Evolutionary conservation across 768 basidiomycete genomes (phyloP), one percentile per base, ranked within the genome.

Genomic region (Russula emetica): DNA sequence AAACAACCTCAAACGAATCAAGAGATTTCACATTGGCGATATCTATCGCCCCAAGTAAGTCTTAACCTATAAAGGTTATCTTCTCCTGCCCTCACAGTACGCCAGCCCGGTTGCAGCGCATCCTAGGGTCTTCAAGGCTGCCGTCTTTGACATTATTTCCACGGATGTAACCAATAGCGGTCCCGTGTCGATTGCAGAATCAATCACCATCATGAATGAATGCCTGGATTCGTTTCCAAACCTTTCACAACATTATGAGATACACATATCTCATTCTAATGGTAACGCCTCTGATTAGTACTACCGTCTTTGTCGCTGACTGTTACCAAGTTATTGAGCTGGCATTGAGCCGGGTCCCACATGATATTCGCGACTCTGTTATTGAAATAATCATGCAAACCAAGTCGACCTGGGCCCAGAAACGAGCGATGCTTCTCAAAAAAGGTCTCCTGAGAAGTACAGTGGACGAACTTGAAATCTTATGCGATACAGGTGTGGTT

Each of bases 141-240:
- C 91, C 0, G 80, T 89, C 24, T 86, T 92, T 66, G 92, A 94
- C 72, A 91, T 94, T 58, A 87, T 94, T 64, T 88, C 88, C 13
- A 84, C 85, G 0, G 91, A 93, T 69, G 70, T 87, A 38, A 77
- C 76, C 47, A 78, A 75, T 24, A 87, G 90, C 2, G 82, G 85
- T 10, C 74, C 82, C 28, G 89, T 88, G 11, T 85, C 90, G 18
- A 83, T 82, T 9, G 90, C 88, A 11, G 92, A 94, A 72, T 76
- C 87, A 2, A 82, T 94, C 54, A 78, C 86, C 3, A 78, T 93
- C 18, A 82, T 85, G 18, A 84, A 83, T 64, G 81, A 86, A 61
- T 84, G 83, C 62, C 76, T 94, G 36, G 82, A 85, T 50, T 82
- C 79, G 60, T 93, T 92, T 75, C 92, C 86, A 9, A 90, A 81